Base-by-base conservation (phyloP, 495 filamentous ascomycete species). In the Penicillium longicatenatum region DNA sequence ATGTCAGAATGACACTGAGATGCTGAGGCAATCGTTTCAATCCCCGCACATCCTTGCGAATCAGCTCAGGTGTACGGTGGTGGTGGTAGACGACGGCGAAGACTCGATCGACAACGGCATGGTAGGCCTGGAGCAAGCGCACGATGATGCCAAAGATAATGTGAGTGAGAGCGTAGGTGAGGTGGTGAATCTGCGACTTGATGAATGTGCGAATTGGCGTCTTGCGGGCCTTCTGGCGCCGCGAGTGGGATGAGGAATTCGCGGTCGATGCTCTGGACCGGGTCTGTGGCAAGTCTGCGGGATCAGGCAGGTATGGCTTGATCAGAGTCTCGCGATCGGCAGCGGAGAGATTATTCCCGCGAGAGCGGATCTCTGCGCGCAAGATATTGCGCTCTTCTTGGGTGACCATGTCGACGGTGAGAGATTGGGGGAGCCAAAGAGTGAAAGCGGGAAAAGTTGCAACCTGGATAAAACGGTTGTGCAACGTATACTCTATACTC, bases 1-100 rank as follows among this genome's bases (percentile, higher is more conserved):
- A 69, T 6, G 86, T 88, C 58, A 99, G 71, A 55, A 98, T 86
- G 7, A 97, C 87, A 68, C 92, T 96, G 20, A 99, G 66, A 70
- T 98, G 95, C 52, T 88, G 78, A 3, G 94, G 94, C 45, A 97
- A 62, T 55, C 86, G 79, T 39, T 75, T 80, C 54, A 93, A 77
- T 2, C 76, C 80, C 63, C 83, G 87, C n/a, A 97, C 89, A 77
- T 98, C 94, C 58, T 87, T 84, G 62, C 85, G 82, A 61, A 99
- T 95, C 56, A 96, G 79, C 75, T 96, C 90, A 17, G 94, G 94
- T 1, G 92, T 93, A 44, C 89, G 86, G 72, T 98, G 93, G 71
- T 98, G 95, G 74, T 99, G 90, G 65, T 92, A 89, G 22, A 92
- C 79, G 58, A 98, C 78, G 11, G 91, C 87, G 60, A 92, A 80